A percentile compares a stretch with the other conserved stretches of the same genome.
Evolutionary conservation across 192 early-diverging fungal species (phyloP).

Genomic region (Podila minutissima): DNA sequence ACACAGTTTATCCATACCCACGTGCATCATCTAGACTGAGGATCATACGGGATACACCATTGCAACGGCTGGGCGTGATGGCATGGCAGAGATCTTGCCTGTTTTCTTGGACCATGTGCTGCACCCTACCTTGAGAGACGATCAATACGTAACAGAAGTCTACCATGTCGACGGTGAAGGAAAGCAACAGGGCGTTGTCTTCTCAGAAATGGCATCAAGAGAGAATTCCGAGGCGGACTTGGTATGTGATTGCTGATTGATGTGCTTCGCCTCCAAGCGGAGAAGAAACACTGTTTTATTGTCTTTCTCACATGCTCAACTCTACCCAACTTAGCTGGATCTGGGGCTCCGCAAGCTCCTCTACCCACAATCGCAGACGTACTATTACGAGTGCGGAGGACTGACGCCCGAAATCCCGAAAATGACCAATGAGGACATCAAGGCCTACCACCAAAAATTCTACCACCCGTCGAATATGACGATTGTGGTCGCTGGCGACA

Average conservation of each 20-base stretch:
- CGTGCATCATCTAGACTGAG: conserved; percentile 24
- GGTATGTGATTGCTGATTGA: conserved; percentile 3
- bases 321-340: conserved; percentile 50
- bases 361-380: conserved; percentile 61
- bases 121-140: conserved; percentile 73
- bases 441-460: conserved; percentile 76
- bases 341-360: conserved; percentile 60
- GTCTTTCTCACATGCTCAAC: background rate
- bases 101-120: conserved; percentile 86
- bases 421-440: conserved; percentile 80
- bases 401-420: conserved; percentile 73
- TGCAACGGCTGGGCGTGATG: conserved; percentile 68
- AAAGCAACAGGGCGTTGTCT: conserved; percentile 84
- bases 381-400: conserved; percentile 82
- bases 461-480: conserved; percentile 80
- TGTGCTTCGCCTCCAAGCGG: no score
- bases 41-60: conserved; percentile 81
- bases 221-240: conserved; percentile 79
- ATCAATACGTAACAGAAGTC: conserved; percentile 84
- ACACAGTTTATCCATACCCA: background rate
- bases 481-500: conserved; percentile 69
- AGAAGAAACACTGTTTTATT: background rate
- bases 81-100: conserved; percentile 76
- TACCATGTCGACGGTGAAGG: conserved; percentile 79
- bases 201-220: conserved; percentile 76